phyloP scores from a whole-genome alignment of 2,329 filamentous ascomycete genomes.

The Fusarium virguliforme region DNA sequence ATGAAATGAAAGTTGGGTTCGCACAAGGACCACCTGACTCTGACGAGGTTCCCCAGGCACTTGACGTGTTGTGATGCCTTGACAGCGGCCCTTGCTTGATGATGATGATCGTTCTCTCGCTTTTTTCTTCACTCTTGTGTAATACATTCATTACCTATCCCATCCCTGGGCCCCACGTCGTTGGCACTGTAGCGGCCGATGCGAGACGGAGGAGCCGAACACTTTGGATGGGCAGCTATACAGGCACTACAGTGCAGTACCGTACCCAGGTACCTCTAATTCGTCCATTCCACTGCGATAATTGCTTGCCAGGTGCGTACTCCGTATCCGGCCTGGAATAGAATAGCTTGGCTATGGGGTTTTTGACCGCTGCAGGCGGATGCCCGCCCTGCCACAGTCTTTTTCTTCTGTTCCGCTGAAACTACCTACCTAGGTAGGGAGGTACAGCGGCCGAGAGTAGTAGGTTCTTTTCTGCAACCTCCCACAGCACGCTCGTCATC shows the following conservation, averaged over 20 bases:
- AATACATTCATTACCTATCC: not conserved
- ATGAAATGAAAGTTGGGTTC: conserved; percentile 5
- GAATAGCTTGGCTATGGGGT: conserved; percentile 4
- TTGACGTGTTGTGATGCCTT: conserved; percentile 4
- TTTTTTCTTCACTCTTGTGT: not conserved
- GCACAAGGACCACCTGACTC: conserved; percentile 30
- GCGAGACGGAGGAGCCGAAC: conserved; percentile 14
- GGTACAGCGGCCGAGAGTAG: conserved; percentile 22
- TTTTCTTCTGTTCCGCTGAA: conserved; percentile 25
- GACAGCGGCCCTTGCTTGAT: not conserved
- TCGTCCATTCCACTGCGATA: conserved; percentile 20
- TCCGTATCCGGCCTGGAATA: conserved; percentile 10
- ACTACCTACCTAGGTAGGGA: conserved; percentile 41
- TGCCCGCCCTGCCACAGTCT: conserved; percentile 22
- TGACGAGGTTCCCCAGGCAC: conserved; percentile 20
- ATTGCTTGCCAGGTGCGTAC: conserved; percentile 1
- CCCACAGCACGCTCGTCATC: conserved; percentile 35
- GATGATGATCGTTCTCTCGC: conserved; percentile 5
- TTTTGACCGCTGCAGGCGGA: not conserved
- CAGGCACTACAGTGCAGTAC: too few relatives aligned
- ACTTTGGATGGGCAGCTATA: conserved; percentile 11
- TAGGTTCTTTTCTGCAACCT: conserved; percentile 31
- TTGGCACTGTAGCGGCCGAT: conserved; percentile 2
- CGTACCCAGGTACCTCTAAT: too few relatives aligned
- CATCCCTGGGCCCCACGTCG: not conserved